These are phyloP conservation scores for Solanum hybrid DNA, from an alignment of 305 asterid genomes.

Conservation along the genomic window DNA sequence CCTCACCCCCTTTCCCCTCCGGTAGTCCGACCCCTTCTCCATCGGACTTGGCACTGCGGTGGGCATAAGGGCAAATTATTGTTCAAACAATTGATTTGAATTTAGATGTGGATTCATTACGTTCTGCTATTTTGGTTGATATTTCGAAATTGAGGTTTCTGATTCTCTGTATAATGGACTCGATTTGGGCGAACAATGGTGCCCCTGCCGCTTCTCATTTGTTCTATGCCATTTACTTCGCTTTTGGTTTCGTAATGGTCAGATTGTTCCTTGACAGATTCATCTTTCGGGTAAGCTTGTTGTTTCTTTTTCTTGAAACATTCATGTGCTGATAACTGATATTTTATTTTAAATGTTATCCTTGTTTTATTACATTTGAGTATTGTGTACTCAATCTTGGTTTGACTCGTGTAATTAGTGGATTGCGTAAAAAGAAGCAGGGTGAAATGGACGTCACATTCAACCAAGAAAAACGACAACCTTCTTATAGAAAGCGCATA, in stretches of 20 bases:
- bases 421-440: neutral
- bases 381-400: neutral
- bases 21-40: neutral
- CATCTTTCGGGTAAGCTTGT: conserved; percentile 22
- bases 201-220: conserved; percentile 11
- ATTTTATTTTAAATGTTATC: neutral
- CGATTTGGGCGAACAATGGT: conserved; percentile 6
- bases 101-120: neutral
- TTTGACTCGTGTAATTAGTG: neutral
- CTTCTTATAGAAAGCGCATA: neutral
- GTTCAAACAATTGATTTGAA: neutral
- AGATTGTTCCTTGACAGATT: conserved; percentile 26
- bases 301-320: neutral
- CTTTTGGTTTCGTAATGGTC: conserved; percentile 11
- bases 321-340: neutral
- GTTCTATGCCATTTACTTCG: conserved; percentile 12
- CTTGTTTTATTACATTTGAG: neutral
- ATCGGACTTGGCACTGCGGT: neutral
- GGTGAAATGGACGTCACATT: neutral
- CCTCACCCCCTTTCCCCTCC: neutral
- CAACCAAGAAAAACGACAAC: neutral
- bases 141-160: neutral
- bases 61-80: neutral
- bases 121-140: neutral
- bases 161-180: conserved; percentile 5